Evolutionary conservation across 495 filamentous ascomycete genomes (phyloP), one percentile per base, ranked within the genome.

Genomic region (Penicillium coffeae): DNA sequence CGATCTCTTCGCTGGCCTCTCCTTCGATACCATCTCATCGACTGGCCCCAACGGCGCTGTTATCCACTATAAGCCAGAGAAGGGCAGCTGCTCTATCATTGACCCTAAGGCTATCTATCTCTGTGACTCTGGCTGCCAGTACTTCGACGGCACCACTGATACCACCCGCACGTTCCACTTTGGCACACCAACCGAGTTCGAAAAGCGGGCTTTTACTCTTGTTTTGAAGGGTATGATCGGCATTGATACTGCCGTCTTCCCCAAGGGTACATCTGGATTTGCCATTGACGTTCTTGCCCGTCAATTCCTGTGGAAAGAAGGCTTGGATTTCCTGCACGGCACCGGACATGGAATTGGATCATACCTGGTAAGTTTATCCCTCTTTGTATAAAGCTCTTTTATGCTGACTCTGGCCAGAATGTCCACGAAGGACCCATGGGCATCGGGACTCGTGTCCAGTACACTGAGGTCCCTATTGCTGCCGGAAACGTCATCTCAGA

Each of bases 381-480:
- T 2, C 19, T 16, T 14, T 12, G 21, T n/a, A 32, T 2, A 8
- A 27, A n/a, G 13, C 14, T 12, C 45, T 8, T 15, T 27, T 30
- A 10, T 30, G 30, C 56, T 70, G 47, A 69, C 27, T 9, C 13
- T 12, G 16, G 12, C 60, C 56, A 91, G 64, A 97, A 97, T 52
- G 94, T 99, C 2, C 94, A 99, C 66, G 94, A 99, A 65, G 94
- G 94, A 0, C 94, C 94, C 6, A 95, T 99, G 48, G 94, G 94
- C 16, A 90, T 99, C 42, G 94, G 94, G 15, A 95, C 90, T 5
- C 79, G 92, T 36, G 77, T 91, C 21, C 88, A 95, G 55, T 96
- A 92, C 63, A 84, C 88, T 8, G 94, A 99, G 55, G 93, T 97
- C 16, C 76, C 93, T 1, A 78, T 99, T 16, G 79, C 89, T 0